Base-by-base conservation (phyloP, 164 flowering plant genomes). In the Paratinospora sagittata region DNA sequence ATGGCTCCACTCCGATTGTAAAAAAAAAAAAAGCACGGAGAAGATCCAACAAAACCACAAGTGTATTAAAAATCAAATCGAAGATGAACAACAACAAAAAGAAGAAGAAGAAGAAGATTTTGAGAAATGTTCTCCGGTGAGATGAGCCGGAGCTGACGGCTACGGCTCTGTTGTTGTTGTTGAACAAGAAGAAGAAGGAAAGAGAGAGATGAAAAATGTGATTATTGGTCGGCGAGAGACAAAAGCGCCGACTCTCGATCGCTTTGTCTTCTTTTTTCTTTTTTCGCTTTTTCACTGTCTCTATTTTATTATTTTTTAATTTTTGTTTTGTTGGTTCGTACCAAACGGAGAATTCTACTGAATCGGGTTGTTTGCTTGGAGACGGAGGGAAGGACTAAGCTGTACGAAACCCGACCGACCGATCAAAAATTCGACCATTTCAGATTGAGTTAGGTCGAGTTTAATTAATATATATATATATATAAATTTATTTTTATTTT, bases 151-250 rank as follows among this genome's bases (percentile, higher is more conserved):
- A 8, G 45, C 11, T 11, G 45, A 41, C 13, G 9, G 45, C 13
- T 8, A 6, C 11, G 45, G 45, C 34, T 30, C 34, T 1, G 34
- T 30, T 30, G 34, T 30, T 30, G 34, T 30, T 30, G 3, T 43
- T 9, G 26, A 55, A 84, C 84, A 76, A 73, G 7, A 43, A 6
- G 82, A 60, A 14, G 74, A 73, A 10, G 80, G 27, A 7, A 16
- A 55, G 24, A 55, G 3, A 13, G 73, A 58, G 19, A 74, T 81
- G 65, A 80, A 36, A 30, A 74, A 78, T 72, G 80, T 73, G 68
- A 79, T 76, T 73, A 78, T 77, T 83, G 87, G 95, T 85, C 89
- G 88, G 95, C 85, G 74, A 73, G 83, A 66, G 70, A 67, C 69
- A 67, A 5, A 55, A 80, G 82, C 89, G 87, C 93, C 93, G 93